phyloP scores from a whole-genome alignment of 177 flowering plant genomes.

The Vitis hybrid region DNA sequence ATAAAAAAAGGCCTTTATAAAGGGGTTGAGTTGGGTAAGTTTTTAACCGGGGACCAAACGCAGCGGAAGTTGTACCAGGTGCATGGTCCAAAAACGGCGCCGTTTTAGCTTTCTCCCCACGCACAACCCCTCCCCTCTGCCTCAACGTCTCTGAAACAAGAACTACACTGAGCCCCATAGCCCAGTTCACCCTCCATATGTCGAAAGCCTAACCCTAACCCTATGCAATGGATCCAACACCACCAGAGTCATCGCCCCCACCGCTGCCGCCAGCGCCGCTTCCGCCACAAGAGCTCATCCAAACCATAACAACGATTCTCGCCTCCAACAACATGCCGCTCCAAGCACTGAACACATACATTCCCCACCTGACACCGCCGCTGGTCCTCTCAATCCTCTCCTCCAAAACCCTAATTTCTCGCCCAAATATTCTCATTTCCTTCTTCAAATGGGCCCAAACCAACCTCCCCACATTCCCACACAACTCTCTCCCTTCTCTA shows the following conservation, averaged over 20 bases:
- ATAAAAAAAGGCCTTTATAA: too few relatives aligned
- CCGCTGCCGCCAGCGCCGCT: conserved; percentile 2
- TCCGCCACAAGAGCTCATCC: conserved; percentile 4
- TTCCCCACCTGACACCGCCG: conserved; percentile 33
- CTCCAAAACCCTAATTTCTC: conserved; percentile 25
- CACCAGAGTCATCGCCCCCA: neutral
- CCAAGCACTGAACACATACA: conserved; percentile 20
- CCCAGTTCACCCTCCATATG: too few relatives aligned
- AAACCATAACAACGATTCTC: conserved; percentile 23
- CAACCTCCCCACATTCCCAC: conserved; percentile 19
- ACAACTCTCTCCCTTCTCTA: conserved; percentile 26
- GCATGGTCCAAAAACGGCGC: too few relatives aligned
- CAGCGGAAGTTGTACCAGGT: too few relatives aligned
- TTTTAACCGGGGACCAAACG: too few relatives aligned
- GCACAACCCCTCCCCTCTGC: too few relatives aligned
- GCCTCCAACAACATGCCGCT: conserved; percentile 8
- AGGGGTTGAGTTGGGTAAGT: too few relatives aligned
- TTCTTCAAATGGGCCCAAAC: conserved; percentile 35
- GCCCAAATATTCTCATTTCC: conserved; percentile 39
- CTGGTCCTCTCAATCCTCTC: conserved; percentile 38
- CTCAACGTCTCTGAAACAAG: too few relatives aligned
- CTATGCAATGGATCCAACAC: neutral
- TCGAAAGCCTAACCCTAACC: too few relatives aligned
- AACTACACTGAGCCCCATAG: too few relatives aligned
- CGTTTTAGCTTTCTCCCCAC: too few relatives aligned